phyloP scores from a whole-genome alignment of 1,139 yeast species.

The Nakaseomyces uthaithaninus region DNA sequence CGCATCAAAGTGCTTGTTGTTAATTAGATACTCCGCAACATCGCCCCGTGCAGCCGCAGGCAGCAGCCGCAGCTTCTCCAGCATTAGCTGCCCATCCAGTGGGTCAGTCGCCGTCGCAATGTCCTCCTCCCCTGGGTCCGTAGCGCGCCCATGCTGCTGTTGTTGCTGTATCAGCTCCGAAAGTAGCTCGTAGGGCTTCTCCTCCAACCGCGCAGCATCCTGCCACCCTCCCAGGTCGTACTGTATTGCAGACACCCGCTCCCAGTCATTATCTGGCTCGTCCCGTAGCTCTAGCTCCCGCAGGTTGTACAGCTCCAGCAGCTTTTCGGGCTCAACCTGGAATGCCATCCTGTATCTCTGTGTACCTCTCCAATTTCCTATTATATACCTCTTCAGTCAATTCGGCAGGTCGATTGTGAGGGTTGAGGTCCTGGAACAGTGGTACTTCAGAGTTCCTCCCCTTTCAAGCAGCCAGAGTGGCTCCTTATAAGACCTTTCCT shows the following conservation, averaged over 20 bases:
- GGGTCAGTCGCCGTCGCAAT: conserved; percentile 40
- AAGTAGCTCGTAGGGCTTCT: conserved; percentile 33
- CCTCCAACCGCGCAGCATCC: conserved; percentile 29
- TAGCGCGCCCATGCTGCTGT: conserved; percentile 10
- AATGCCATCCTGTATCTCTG: conserved; percentile 9
- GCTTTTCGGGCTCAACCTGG: conserved; percentile 27
- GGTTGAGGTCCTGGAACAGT: conserved; percentile 36
- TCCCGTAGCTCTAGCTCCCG: conserved; percentile 34
- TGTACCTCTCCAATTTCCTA: conserved; percentile 35
- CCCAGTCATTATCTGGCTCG: neutral
- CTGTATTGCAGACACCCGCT: conserved; percentile 35
- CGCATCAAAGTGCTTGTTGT: conserved; percentile 67
- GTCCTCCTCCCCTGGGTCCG: neutral
- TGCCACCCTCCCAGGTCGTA: conserved; percentile 27
- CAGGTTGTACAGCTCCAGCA: conserved; percentile 38
- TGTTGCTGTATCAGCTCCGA: conserved; percentile 27
- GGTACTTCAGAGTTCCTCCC: too few relatives aligned
- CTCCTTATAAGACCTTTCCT: conserved; percentile 8
- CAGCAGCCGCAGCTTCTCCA: conserved; percentile 38
- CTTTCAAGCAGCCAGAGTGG: too few relatives aligned
- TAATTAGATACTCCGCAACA: conserved; percentile 51
- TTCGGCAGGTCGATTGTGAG: conserved; percentile 39
- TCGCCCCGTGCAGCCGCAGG: conserved; percentile 35
- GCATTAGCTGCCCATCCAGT: conserved; percentile 41
- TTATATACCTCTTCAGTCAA: too few relatives aligned